A percentile compares a stretch with the other conserved stretches of the same genome.
Conservation (phyloP, 306 rosid species). For the Lathyrus sativus region DNA sequence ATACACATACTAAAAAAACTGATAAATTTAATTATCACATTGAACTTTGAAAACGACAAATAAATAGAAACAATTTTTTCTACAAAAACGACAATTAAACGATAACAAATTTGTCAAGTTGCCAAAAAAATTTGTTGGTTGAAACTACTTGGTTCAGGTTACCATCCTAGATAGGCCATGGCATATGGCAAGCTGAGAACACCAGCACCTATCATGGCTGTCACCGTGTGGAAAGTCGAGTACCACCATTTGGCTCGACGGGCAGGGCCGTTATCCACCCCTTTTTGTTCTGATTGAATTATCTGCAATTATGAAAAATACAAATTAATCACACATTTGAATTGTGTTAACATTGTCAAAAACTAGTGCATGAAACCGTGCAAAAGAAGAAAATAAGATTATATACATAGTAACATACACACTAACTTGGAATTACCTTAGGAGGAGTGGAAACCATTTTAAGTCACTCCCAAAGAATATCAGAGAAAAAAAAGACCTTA, state of each 20-base stretch:
- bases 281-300: conserved; percentile 49
- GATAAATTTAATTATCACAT: not conserved
- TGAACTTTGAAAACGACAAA: not conserved
- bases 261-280: conserved; percentile 53
- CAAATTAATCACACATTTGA: not conserved
- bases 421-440: conserved; percentile 46
- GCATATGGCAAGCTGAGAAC: conserved; percentile 92
- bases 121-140: not conserved
- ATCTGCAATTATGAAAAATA: conserved; percentile 43
- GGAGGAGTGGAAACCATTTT: conserved; percentile 60
- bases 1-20: not conserved
- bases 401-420: not conserved
- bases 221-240: conserved; percentile 89
- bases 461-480: conserved; percentile 25
- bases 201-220: conserved; percentile 95
- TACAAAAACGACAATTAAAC: not conserved
- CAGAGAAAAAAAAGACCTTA: conserved; percentile 33
- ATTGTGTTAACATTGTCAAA: not conserved
- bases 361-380: not conserved
- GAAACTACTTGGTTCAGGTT: conserved; percentile 20
- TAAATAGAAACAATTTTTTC: not conserved
- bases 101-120: not conserved
- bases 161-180: conserved; percentile 97
- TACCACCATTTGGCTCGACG: conserved; percentile 94
- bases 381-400: not conserved